Base-by-base conservation (phyloP, 2,329 filamentous ascomycete species). In the Westerdykella ornata region DNA sequence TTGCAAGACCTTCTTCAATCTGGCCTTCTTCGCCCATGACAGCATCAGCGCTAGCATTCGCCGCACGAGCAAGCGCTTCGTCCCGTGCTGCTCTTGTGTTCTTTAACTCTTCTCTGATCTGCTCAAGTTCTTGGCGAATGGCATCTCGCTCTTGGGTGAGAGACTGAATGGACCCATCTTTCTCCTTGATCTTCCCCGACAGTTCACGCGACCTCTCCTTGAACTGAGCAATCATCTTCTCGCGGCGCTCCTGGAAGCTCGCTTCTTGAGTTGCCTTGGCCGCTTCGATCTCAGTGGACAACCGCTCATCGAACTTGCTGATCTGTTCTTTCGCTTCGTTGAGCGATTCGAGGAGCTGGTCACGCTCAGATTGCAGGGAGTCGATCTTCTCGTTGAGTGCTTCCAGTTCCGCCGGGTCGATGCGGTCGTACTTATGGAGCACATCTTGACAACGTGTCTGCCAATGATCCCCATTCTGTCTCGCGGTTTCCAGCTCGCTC, bases 371-470 rank as follows among this genome's bases (percentile, higher is more conserved):
- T 40, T 76, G 58, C 34, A 72, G 51, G 17, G 62, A 60, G 13
- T 79, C 70, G 39, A 96, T 78, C 44, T 82, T 82, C 59, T 85
- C 80, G 70, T 92, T 95, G 43, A 98, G 76, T 45, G 84, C 82
- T 55, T 97, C 90, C 61, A 96, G 78, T 59, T 97, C 90, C 3
- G 86, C 87, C 33, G 92, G 90, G 60, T 98, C 92, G 39, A 94
- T 87, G 42, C 90, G 86, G 53, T 95, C 89, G 60, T 97, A 96
- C 63, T 95, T 96, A 51, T 88, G 88, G 38, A 98, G 78, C 47
- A 98, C 96, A 53, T 94, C 87, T 61, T 97, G 88, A 1, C 88
- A 94, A 17, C 92, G 84, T 72, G 96, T 90, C 67, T 95, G 88
- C 86, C 90, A 96, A 43, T 87, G 80, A 61, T 97, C 90, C 13